Evolutionary conservation across 768 basidiomycete genomes (phyloP).

Genomic region (Pisolithus marmoratus): DNA sequence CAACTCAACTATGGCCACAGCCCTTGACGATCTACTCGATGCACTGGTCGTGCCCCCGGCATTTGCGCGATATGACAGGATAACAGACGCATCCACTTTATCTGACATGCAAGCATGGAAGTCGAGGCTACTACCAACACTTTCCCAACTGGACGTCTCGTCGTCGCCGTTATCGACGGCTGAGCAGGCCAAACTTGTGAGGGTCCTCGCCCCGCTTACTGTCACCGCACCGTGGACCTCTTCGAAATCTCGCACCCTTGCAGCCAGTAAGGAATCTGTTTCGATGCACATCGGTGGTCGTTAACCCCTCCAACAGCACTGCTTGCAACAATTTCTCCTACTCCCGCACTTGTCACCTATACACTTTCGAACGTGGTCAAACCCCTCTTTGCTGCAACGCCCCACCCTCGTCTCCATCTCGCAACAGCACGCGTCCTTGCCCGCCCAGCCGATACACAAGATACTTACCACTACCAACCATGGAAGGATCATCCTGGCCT

Average conservation of each 20-base stretch:
- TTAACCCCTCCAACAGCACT: constrained; percentile 10
- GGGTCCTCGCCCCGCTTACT: constrained; percentile 32
- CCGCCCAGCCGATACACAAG: constrained; percentile 61
- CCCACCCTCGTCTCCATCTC: constrained; percentile 63
- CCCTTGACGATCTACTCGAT: constrained; percentile 15
- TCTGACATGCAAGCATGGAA: constrained; percentile 49
- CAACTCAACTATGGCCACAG: constrained; percentile 6
- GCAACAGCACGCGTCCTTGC: constrained; percentile 59
- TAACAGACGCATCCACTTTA: constrained; percentile 33
- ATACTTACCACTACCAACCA: constrained; percentile 63
- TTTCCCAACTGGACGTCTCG: constrained; percentile 28
- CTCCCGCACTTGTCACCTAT: constrained; percentile 24
- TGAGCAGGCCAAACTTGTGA: constrained; percentile 39
- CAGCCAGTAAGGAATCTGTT: constrained; percentile 34
- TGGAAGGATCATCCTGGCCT: constrained; percentile 68
- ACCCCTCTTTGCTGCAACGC: constrained; percentile 57
- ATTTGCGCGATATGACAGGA: constrained; percentile 37
- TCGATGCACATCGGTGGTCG: neutral
- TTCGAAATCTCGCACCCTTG: constrained; percentile 25
- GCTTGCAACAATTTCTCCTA: constrained; percentile 14
- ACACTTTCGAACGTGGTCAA: constrained; percentile 54
- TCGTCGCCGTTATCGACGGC: constrained; percentile 25
- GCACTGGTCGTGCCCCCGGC: constrained; percentile 40
- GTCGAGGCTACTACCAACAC: constrained; percentile 20
- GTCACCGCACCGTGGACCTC: constrained; percentile 37